These are phyloP conservation scores for Podila horticola DNA, from an alignment of 192 early-diverging fungal species.

Conservation along the genomic window DNA sequence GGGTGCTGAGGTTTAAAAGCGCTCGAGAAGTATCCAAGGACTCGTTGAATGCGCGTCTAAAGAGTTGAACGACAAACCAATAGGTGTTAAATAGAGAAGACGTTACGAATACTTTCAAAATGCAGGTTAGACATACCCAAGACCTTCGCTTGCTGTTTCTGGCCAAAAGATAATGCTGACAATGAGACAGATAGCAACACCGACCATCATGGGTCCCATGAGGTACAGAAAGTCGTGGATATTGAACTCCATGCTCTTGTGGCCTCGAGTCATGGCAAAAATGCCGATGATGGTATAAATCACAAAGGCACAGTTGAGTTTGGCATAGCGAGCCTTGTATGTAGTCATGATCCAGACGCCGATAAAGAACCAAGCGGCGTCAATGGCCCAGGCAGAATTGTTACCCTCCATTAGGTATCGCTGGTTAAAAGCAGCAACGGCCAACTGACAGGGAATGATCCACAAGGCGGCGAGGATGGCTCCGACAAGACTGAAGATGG, in stretches of 20 bases:
- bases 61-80: background rate
- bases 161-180: constrained; percentile 58
- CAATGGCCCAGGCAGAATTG: constrained; percentile 39
- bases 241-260: constrained; percentile 10
- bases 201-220: constrained; percentile 52
- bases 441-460: constrained; percentile 48
- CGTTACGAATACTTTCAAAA: background rate
- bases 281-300: constrained; percentile 60
- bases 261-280: constrained; percentile 46
- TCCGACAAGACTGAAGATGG: constrained; percentile 55
- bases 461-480: constrained; percentile 44
- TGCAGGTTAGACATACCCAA: constrained; percentile 41
- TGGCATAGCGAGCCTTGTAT: constrained; percentile 54
- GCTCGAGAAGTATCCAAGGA: constrained; percentile 38
- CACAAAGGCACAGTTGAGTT: constrained; percentile 53
- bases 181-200: constrained; percentile 51
- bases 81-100: background rate
- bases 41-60: constrained; percentile 46
- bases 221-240: constrained; percentile 32
- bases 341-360: constrained; percentile 53
- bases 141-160: constrained; percentile 61
- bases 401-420: constrained; percentile 18
- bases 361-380: constrained; percentile 54
- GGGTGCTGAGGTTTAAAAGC: constrained; percentile 37
- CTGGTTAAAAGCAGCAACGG: constrained; percentile 45